Evolutionary conservation across 768 basidiomycete species (phyloP).

Genomic region (Collybiopsis confluens): DNA sequence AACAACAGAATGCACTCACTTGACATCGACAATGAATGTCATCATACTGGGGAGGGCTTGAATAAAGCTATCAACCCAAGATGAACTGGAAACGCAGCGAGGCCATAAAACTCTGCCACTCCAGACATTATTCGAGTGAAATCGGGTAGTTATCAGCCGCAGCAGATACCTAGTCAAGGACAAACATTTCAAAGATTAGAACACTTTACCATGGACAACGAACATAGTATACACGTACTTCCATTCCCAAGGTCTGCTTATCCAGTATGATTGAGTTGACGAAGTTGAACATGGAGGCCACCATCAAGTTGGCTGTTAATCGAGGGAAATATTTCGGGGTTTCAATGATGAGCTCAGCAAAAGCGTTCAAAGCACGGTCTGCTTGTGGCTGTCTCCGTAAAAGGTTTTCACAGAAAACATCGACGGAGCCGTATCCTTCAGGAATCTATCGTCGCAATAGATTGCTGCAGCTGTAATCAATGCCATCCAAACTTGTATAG

Average conservation of each 20-base stretch:
- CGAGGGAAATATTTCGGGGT: constrained; percentile 22
- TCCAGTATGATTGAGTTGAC: constrained; percentile 31
- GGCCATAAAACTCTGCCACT: constrained; percentile 26
- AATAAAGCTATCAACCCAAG: constrained; percentile 28
- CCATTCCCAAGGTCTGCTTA: constrained; percentile 23
- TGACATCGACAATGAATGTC: constrained; percentile 26
- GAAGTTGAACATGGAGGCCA: constrained; percentile 30
- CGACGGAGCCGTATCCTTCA: constrained; percentile 20
- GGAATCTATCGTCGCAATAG: constrained; percentile 31
- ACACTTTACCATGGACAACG: too few relatives aligned
- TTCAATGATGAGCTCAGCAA: constrained; percentile 28
- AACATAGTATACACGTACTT: constrained; percentile 12
- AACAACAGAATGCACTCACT: constrained; percentile 29
- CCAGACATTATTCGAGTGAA: constrained; percentile 27
- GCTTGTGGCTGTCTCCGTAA: constrained; percentile 21
- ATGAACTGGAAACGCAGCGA: constrained; percentile 30
- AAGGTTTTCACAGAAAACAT: constrained; percentile 29
- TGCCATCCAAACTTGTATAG: constrained; percentile 30
- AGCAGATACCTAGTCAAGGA: constrained; percentile 5
- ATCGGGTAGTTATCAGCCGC: constrained; percentile 14
- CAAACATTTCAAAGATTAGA: too few relatives aligned
- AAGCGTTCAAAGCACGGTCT: constrained; percentile 25
- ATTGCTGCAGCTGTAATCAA: constrained; percentile 35
- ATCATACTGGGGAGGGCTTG: constrained; percentile 34
- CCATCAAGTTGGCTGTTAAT: constrained; percentile 29